phyloP scores from a whole-genome alignment of 208 protist genomes.

The Trypanosoma platydactyli region DNA sequence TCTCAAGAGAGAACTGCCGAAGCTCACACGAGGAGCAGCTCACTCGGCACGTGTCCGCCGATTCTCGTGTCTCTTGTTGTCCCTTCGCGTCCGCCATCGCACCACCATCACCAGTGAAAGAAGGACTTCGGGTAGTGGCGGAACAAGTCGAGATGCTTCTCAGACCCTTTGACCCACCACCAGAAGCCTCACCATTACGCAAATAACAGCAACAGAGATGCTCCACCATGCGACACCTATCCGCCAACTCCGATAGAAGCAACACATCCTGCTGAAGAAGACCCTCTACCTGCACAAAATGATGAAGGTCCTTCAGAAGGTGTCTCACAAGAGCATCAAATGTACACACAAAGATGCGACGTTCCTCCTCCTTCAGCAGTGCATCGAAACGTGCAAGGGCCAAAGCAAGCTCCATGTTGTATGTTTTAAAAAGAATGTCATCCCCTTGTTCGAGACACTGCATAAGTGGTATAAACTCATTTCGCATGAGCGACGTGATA shows the following conservation, averaged over 20 bases:
- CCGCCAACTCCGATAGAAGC: slow-evolving; percentile 43
- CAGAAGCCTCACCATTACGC: not conserved
- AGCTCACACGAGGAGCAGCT: slow-evolving; percentile 5
- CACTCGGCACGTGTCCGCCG: not conserved
- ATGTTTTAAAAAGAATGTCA: slow-evolving; percentile 42
- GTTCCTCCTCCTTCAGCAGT: slow-evolving; percentile 60
- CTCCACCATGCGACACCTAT: slow-evolving; percentile 41
- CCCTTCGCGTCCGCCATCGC: not conserved
- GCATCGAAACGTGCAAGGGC: slow-evolving; percentile 71
- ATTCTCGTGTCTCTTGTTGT: not conserved
- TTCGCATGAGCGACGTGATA: slow-evolving; percentile 54
- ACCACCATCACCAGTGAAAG: not conserved
- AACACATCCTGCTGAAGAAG: slow-evolving; percentile 40
- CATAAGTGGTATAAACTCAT: slow-evolving; percentile 67
- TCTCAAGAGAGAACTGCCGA: slow-evolving; percentile 3
- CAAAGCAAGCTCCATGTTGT: slow-evolving; percentile 75
- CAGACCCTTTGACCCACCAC: not conserved
- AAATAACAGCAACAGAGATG: slow-evolving; percentile 17
- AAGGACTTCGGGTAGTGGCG: not conserved
- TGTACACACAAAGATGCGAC: slow-evolving; percentile 65
- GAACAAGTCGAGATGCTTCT: not conserved
- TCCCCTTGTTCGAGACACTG: slow-evolving; percentile 38
- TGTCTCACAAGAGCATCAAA: slow-evolving; percentile 55
- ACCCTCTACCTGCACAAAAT: slow-evolving; percentile 34
- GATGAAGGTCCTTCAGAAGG: slow-evolving; percentile 44